Evolutionary conservation across 2,329 filamentous ascomycete genomes (phyloP), one percentile per base, ranked within the genome.

Genomic region (Trichoderma afroharzianum): DNA sequence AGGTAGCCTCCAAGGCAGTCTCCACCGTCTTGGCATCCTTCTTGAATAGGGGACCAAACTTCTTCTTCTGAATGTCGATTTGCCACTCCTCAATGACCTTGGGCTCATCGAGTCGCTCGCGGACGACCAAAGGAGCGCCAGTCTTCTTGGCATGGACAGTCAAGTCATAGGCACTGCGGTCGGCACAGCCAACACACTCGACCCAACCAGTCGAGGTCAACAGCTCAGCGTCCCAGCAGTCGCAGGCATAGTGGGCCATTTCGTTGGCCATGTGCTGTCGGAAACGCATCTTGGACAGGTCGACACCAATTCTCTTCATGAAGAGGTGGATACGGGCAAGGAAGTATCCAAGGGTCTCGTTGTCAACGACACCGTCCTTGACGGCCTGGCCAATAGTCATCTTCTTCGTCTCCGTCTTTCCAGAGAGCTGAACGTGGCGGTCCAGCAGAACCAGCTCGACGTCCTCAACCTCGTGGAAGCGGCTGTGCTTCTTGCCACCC

Each of bases 301-400:
- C 95, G 62, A 97, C 87, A 79, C 96, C 96, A 76, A 99, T 92
- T 83, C 92, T 94, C 78, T 92, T 82, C 76, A 98, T 87, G 88
- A 98, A 99, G 53, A 93, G 88, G 80, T 96, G 92, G 78, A 99
- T 98, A 70, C 96, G 91, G 58, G 94, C 96, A 63, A 99, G 85
- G 87, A 99, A 99, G 85, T 99, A 99, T 74, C 96, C 96, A 58
- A 99, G 88, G 0, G 96, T 99, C 87, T 99, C 95, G 82, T 98
- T 99, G 81, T 99, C 95, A 18, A 99, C 93, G 32, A 96, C 87
- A 64, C 92, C 90, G 63, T 90, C 88, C 79, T 90, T 87, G 72
- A 99, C 95, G 39, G 96, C 96, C 79, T 97, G 87, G 75, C 95
- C 94, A 77, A 98, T 93, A 63, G 92, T 86, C 80, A 96, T 88